Evolutionary conservation across 495 filamentous ascomycete species (phyloP).

Genomic region (Viridothelium virens): DNA sequence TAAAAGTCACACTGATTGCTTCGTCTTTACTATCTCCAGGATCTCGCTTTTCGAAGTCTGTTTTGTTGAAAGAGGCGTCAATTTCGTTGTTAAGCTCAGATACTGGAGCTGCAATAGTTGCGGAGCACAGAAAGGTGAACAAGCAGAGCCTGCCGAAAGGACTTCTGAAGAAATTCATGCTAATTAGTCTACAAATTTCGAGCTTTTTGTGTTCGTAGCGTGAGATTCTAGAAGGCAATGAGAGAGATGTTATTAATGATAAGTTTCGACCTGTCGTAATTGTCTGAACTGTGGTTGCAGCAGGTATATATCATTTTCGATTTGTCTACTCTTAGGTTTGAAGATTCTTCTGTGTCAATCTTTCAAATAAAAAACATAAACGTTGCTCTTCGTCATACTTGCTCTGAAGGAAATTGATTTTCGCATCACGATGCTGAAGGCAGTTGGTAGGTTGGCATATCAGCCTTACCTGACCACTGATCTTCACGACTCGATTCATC

Average conservation of each 20-base stretch:
- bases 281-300: neutral
- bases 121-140: neutral
- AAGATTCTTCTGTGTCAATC: neutral
- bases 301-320: slow-evolving; percentile 1
- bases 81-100: neutral
- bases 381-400: neutral
- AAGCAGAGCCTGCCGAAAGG: neutral
- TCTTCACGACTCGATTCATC: neutral
- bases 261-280: neutral
- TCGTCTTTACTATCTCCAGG: slow-evolving; percentile 7
- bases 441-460: neutral
- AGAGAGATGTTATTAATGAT: neutral
- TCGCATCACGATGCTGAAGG: neutral
- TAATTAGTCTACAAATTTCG: neutral
- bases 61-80: neutral
- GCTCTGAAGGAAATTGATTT: neutral
- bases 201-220: neutral
- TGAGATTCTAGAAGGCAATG: neutral
- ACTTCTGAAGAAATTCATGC: slow-evolving; percentile 3
- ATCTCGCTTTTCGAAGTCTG: neutral
- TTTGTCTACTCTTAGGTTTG: neutral
- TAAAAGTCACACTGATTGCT: neutral
- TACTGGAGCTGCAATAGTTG: slow-evolving; percentile 2
- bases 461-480: neutral
- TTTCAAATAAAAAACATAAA: neutral